Conservation (phyloP, 257 asterid genomes). For the Lithospermum erythrorhizon region DNA sequence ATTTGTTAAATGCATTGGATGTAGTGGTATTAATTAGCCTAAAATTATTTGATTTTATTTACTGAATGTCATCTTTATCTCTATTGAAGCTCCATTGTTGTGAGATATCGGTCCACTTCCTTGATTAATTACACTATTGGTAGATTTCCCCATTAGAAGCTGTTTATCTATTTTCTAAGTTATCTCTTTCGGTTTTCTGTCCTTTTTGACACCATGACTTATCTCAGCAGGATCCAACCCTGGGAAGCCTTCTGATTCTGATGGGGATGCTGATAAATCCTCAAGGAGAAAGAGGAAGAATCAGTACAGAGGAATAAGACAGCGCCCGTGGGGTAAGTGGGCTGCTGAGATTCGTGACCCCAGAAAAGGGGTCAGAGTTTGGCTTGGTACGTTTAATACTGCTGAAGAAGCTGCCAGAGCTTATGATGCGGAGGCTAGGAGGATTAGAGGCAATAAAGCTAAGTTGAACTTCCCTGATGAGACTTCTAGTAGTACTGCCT, state of each 20-base stretch:
- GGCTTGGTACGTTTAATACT: slow-evolving; percentile 97
- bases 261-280: slow-evolving; percentile 50
- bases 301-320: slow-evolving; percentile 92
- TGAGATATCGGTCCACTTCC: no score
- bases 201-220: neutral
- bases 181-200: neutral
- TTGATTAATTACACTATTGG: no score
- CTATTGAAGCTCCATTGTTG: neutral
- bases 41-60: no score
- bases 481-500: slow-evolving; percentile 23
- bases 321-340: slow-evolving; percentile 99
- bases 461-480: slow-evolving; percentile 89
- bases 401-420: slow-evolving; percentile 99
- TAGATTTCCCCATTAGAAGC: neutral
- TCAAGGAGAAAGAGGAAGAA: slow-evolving; percentile 88
- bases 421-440: slow-evolving; percentile 80
- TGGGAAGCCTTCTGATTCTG: slow-evolving; percentile 32
- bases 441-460: slow-evolving; percentile 91
- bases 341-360: slow-evolving; percentile 99
- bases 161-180: neutral
- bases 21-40: no score
- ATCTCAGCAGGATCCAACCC: slow-evolving; percentile 28
- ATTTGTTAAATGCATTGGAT: no score
- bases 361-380: slow-evolving; percentile 85
- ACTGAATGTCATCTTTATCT: neutral